These are phyloP conservation scores for Exophiala dermatitidis DNA, from an alignment of 2,329 filamentous ascomycete genomes.

Conservation along the genomic window DNA sequence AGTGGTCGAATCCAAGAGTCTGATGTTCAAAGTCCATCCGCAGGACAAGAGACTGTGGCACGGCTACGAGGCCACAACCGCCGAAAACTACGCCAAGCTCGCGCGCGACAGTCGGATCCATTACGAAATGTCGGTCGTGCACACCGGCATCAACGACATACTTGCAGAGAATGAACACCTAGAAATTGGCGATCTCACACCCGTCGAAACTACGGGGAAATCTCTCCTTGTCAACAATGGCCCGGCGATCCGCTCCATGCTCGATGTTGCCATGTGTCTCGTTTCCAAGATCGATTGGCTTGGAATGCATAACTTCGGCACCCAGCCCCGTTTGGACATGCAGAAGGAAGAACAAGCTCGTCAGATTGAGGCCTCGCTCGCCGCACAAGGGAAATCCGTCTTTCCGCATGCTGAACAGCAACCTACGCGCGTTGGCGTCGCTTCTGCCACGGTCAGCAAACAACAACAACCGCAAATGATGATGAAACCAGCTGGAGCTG, in stretches of 20 bases:
- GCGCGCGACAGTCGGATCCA: constrained; percentile 32
- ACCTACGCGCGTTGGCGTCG: constrained; percentile 1
- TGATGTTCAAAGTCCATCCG: constrained; percentile 27
- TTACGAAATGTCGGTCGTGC: constrained; percentile 37
- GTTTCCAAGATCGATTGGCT: constrained; percentile 36
- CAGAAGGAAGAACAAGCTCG: constrained; percentile 1
- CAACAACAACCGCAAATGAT: too few relatives aligned
- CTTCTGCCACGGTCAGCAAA: not conserved
- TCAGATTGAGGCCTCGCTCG: constrained; percentile 4
- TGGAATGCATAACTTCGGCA: constrained; percentile 28
- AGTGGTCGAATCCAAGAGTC: constrained; percentile 36
- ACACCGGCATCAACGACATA: constrained; percentile 32
- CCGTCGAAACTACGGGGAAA: constrained; percentile 30
- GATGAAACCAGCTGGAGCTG: too few relatives aligned
- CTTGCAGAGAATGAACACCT: constrained; percentile 32
- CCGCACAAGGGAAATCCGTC: constrained; percentile 3
- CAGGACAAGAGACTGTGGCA: constrained; percentile 28
- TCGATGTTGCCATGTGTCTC: constrained; percentile 32
- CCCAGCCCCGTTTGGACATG: constrained; percentile 11
- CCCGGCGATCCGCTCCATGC: constrained; percentile 21
- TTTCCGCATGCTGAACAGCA: not conserved
- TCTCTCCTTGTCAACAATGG: constrained; percentile 24
- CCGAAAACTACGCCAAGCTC: constrained; percentile 29
- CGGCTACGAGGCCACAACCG: constrained; percentile 26
- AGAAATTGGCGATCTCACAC: constrained; percentile 32